A percentile compares a stretch with the other conserved stretches of the same genome.
phyloP scores from a whole-genome alignment of 495 filamentous ascomycete species.

The Neurospora tetrasperma region DNA sequence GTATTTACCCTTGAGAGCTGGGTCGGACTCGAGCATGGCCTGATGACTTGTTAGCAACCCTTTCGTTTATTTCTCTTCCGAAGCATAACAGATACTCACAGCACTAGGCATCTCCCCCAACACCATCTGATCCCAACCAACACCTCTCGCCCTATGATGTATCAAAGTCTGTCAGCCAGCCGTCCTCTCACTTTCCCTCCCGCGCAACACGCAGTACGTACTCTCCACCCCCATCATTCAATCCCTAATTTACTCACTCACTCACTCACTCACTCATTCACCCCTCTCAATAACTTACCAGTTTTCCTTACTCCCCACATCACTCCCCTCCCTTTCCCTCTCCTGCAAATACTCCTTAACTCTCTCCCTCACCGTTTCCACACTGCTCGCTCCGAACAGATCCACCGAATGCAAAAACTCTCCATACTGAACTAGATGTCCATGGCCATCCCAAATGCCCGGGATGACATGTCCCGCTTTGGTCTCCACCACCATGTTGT shows the following conservation, averaged over 20 bases:
- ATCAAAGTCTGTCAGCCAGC: not conserved
- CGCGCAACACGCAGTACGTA: not conserved
- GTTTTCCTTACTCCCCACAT: slow-evolving; percentile 32
- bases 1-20: slow-evolving; percentile 39
- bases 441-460: slow-evolving; percentile 57
- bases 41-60: slow-evolving; percentile 16
- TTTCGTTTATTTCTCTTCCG: not conserved
- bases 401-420: slow-evolving; percentile 52
- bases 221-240: no score
- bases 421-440: slow-evolving; percentile 51
- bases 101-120: slow-evolving; percentile 53
- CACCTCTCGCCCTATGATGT: slow-evolving; percentile 35
- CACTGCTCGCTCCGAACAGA: slow-evolving; percentile 43
- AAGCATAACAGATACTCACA: slow-evolving; percentile 26
- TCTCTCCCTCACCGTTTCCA: slow-evolving; percentile 37
- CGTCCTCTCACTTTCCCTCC: not conserved
- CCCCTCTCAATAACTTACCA: slow-evolving; percentile 22
- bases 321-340: not conserved
- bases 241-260: not conserved
- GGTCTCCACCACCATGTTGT: not conserved
- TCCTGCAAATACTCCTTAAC: slow-evolving; percentile 35
- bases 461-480: slow-evolving; percentile 40
- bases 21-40: slow-evolving; percentile 43
- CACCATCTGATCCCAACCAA: slow-evolving; percentile 56
- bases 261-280: not conserved